These are phyloP conservation scores for Entophlyctis helioformis DNA, from an alignment of 192 early-diverging fungal species.

Conservation along the genomic window DNA sequence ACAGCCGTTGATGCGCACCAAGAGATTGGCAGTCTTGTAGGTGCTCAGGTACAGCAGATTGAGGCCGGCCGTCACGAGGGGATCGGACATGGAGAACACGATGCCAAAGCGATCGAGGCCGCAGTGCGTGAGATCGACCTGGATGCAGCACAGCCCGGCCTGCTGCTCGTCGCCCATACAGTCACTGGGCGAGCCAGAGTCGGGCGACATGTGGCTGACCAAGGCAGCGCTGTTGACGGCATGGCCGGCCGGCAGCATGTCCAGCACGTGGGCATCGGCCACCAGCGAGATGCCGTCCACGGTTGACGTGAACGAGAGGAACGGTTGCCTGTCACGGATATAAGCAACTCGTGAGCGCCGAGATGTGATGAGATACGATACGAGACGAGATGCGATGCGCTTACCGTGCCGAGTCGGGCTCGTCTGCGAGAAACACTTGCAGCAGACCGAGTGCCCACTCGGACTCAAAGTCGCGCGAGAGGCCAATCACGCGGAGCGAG, in stretches of 20 bases:
- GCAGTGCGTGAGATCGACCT: conserved; percentile 47
- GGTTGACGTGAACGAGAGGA: conserved; percentile 59
- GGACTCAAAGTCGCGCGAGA: too few relatives aligned
- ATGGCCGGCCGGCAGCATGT: conserved; percentile 16
- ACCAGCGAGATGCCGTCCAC: conserved; percentile 57
- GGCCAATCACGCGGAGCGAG: too few relatives aligned
- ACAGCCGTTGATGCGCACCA: conserved; percentile 19
- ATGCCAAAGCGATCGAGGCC: conserved; percentile 53
- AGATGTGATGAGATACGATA: too few relatives aligned
- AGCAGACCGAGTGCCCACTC: too few relatives aligned
- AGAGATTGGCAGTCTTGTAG: conserved; percentile 51
- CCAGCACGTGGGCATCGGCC: conserved; percentile 45
- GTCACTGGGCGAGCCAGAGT: too few relatives aligned
- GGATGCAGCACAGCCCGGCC: conserved; percentile 45
- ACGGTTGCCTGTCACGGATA: too few relatives aligned
- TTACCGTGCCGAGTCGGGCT: too few relatives aligned
- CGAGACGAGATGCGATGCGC: too few relatives aligned
- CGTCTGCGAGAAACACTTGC: too few relatives aligned
- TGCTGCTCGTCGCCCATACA: too few relatives aligned
- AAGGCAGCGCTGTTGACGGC: conserved; percentile 31
- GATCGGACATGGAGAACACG: conserved; percentile 54
- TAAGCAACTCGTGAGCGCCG: too few relatives aligned
- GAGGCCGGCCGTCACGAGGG: conserved; percentile 38
- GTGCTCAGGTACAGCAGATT: conserved; percentile 57
- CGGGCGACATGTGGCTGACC: too few relatives aligned